Evolutionary conservation across 441 rosid genomes (phyloP).

Genomic region (Melastoma candidum): DNA sequence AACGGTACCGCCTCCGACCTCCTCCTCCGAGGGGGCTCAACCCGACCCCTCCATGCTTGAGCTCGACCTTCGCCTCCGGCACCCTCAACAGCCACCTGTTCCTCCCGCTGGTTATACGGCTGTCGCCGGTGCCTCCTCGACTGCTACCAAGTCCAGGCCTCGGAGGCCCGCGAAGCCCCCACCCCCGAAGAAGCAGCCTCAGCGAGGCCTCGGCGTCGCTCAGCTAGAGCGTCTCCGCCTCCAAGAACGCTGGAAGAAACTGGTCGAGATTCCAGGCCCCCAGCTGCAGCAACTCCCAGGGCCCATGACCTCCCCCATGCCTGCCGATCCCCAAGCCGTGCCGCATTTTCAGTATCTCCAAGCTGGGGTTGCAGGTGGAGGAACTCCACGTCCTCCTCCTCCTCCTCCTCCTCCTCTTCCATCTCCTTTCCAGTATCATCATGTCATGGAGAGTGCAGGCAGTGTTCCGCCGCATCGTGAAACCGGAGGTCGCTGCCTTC

Average conservation of each 20-base stretch:
- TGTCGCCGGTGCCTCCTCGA: no score
- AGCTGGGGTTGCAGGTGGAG: not conserved
- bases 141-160: no score
- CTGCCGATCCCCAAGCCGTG: constrained; percentile 5
- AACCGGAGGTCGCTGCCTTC: constrained; percentile 16
- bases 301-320: constrained; percentile 1
- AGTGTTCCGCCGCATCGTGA: constrained; percentile 25
- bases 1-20: no score
- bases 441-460: constrained; percentile 11
- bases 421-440: not conserved
- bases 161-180: constrained; percentile 22
- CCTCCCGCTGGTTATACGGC: no score
- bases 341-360: not conserved
- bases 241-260: constrained; percentile 23
- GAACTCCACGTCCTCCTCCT: not conserved
- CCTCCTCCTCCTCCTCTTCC: not conserved
- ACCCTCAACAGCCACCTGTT: no score
- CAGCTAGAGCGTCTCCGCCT: constrained; percentile 45
- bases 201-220: constrained; percentile 77
- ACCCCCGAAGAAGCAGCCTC: constrained; percentile 37
- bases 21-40: no score
- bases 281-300: constrained; percentile 4
- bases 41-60: no score
- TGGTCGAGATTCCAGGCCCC: constrained; percentile 13
- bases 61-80: no score